Conservation (phyloP, 306 rosid species). For the Casuarina equisetifolia region DNA sequence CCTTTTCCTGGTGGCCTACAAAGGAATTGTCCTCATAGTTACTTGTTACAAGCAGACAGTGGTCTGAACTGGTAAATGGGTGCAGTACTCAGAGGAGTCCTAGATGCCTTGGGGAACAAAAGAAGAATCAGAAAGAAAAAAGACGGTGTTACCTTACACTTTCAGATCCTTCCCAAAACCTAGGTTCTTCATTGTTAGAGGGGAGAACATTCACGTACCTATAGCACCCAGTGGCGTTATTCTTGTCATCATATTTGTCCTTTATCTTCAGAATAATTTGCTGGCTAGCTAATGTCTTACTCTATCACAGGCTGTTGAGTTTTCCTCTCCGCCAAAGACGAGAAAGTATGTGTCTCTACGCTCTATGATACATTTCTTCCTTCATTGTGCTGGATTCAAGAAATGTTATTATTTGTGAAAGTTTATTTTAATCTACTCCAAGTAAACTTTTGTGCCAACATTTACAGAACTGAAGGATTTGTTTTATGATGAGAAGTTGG, state of each 20-base stretch:
- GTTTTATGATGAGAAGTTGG: conserved; percentile 63
- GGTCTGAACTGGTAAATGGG: no score
- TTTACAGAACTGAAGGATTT: conserved; percentile 66
- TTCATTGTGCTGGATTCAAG: conserved; percentile 21
- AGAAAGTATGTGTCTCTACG: conserved; percentile 54
- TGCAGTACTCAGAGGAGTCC: no score
- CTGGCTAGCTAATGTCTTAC: conserved; percentile 33
- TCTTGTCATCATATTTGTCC: conserved; percentile 12
- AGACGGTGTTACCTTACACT: neutral
- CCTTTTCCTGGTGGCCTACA: no score
- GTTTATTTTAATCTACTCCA: conserved; percentile 11
- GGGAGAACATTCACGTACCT: neutral
- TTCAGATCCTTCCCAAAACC: neutral
- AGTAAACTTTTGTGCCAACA: conserved; percentile 19
- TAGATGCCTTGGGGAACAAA: no score
- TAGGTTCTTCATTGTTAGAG: neutral
- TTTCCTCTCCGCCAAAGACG: conserved; percentile 74
- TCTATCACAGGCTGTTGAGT: conserved; percentile 69
- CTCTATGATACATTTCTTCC: conserved; percentile 18
- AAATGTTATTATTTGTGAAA: conserved; percentile 16
- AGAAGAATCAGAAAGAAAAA: neutral
- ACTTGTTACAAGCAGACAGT: no score
- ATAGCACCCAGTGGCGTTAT: conserved; percentile 1
- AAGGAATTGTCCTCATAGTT: no score
- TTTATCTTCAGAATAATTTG: conserved; percentile 20